Evolutionary conservation across 2,329 filamentous ascomycete species (phyloP).

Genomic region (Xylariales sp.): DNA sequence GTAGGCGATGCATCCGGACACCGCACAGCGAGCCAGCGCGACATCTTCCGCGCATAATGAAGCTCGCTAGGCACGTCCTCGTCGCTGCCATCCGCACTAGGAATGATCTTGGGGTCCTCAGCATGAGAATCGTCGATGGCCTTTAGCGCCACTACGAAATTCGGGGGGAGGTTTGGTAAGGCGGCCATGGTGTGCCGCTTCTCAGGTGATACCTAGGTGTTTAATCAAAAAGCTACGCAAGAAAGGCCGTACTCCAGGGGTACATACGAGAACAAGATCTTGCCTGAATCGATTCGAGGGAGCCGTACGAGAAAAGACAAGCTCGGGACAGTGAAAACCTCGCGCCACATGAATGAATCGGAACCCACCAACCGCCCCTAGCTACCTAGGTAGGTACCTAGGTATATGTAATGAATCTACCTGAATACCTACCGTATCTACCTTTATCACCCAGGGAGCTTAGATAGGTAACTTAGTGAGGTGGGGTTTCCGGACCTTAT

Average conservation of each 20-base stretch:
- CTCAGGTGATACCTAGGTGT: not conserved
- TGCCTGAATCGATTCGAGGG: not conserved
- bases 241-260: not conserved
- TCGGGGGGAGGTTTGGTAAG: slow-evolving; percentile 52
- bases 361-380: not conserved
- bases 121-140: slow-evolving; percentile 80
- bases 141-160: slow-evolving; percentile 65
- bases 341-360: not conserved
- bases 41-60: slow-evolving; percentile 85
- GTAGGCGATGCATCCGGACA: slow-evolving; percentile 71
- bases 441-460: no score
- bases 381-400: no score
- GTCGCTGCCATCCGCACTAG: slow-evolving; percentile 51
- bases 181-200: slow-evolving; percentile 26
- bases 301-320: not conserved
- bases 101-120: slow-evolving; percentile 70
- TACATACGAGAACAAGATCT: not conserved
- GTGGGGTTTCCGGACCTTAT: slow-evolving; percentile 26
- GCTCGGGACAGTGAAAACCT: not conserved
- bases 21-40: slow-evolving; percentile 73
- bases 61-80: slow-evolving; percentile 76
- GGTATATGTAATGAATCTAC: no score
- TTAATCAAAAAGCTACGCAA: not conserved
- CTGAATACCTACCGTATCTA: no score
- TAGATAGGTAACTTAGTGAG: slow-evolving; percentile 5